Percentiles rank a stretch among this genome's conserved stretches.
phyloP scores from a whole-genome alignment of 306 rosid species.

The Sicyos edulis region DNA sequence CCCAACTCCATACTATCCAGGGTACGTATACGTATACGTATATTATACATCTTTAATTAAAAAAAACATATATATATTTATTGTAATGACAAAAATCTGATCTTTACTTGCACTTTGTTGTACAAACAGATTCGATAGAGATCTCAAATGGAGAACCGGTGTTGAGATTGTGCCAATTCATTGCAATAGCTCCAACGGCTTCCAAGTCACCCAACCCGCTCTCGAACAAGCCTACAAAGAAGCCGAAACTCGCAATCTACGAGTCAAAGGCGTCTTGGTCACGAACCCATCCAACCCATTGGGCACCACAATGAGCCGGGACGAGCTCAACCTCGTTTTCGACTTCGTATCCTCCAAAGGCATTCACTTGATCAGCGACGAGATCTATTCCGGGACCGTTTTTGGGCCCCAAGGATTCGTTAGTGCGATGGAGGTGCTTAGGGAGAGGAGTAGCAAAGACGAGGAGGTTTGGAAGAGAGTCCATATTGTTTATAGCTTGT shows the following conservation, averaged over 20 bases:
- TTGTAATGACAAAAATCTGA: conserved; percentile 20
- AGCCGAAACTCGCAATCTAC: conserved; percentile 41
- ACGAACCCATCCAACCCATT: conserved; percentile 74
- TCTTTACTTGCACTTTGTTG: conserved; percentile 31
- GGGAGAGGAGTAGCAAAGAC: conserved; percentile 27
- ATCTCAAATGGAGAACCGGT: conserved; percentile 65
- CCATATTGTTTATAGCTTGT: conserved; percentile 75
- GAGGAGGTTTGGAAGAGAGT: conserved; percentile 19
- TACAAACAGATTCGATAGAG: conserved; percentile 54
- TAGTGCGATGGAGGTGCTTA: conserved; percentile 51
- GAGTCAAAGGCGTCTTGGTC: conserved; percentile 58
- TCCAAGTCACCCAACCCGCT: conserved; percentile 48
- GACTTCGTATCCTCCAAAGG: conserved; percentile 43
- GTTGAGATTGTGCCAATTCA: conserved; percentile 66
- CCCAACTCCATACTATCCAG: conserved; percentile 73
- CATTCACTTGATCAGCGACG: conserved; percentile 66
- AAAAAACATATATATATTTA: too few species aligned
- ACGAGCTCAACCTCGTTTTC: conserved; percentile 42
- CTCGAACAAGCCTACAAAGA: conserved; percentile 46
- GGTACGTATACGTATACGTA: conserved; percentile 52
- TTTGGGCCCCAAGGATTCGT: conserved; percentile 41
- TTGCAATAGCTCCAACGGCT: conserved; percentile 55
- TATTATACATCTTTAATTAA: neutral
- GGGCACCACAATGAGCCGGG: conserved; percentile 48
- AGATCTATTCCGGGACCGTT: conserved; percentile 66